Evolutionary conservation across 805 yeast species (phyloP).

Genomic region (Kuraishia hungarica): DNA sequence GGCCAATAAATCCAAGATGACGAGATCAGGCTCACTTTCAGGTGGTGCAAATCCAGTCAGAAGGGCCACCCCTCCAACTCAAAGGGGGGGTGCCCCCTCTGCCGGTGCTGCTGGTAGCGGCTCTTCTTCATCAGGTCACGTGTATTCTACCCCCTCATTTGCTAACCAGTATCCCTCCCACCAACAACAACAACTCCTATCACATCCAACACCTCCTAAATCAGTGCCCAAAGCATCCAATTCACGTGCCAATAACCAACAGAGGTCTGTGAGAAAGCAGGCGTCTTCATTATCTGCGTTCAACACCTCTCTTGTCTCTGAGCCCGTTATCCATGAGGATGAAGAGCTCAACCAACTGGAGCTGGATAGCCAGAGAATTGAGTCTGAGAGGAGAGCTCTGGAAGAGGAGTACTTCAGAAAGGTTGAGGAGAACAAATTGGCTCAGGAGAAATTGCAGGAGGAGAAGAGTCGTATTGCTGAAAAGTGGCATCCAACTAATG

Average conservation of each 20-base stretch:
- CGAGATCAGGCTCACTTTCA: neutral
- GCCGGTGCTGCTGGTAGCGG: neutral
- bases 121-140: neutral
- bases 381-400: neutral
- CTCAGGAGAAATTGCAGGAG: constrained; percentile 1
- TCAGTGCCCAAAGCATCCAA: neutral
- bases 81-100: neutral
- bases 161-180: neutral
- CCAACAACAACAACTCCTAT: neutral
- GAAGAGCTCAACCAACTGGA: constrained; percentile 1
- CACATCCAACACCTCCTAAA: no score
- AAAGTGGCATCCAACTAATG: neutral
- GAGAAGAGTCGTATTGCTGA: neutral
- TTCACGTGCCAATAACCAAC: neutral
- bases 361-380: constrained; percentile 18
- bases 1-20: neutral
- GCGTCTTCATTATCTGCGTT: neutral
- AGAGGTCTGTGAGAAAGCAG: constrained; percentile 1
- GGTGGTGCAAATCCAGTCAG: neutral
- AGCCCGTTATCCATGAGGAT: constrained; percentile 1
- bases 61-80: neutral
- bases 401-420: constrained; percentile 1
- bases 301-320: neutral
- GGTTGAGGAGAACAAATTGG: constrained; percentile 1
- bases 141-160: neutral